Evolutionary conservation across 768 basidiomycete species (phyloP).

Genomic region (Gloeostereum incarnatum): DNA sequence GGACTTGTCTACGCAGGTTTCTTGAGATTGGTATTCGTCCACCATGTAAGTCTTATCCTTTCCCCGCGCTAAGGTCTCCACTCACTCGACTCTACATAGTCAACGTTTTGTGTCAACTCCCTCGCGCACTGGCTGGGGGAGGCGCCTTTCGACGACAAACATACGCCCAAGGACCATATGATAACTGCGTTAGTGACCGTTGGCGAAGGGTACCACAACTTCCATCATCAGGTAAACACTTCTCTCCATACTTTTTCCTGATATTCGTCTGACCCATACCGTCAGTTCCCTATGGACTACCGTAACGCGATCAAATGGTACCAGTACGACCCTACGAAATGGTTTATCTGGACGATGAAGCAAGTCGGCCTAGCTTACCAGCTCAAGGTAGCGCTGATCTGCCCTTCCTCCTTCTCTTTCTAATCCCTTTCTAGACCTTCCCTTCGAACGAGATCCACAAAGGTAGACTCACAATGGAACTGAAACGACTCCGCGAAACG

Average conservation of each 20-base stretch:
- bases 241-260: background rate
- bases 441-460: slow-evolving; percentile 47
- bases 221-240: slow-evolving; percentile 36
- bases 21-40: slow-evolving; percentile 36
- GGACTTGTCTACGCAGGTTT: slow-evolving; percentile 43
- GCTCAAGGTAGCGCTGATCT: slow-evolving; percentile 39
- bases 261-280: background rate
- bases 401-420: no score
- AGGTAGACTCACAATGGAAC: slow-evolving; percentile 36
- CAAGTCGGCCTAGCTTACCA: slow-evolving; percentile 59
- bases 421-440: slow-evolving; percentile 34
- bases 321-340: slow-evolving; percentile 88
- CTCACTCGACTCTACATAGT: slow-evolving; percentile 14
- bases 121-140: slow-evolving; percentile 51
- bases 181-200: slow-evolving; percentile 44
- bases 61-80: background rate
- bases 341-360: slow-evolving; percentile 69
- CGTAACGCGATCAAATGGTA: slow-evolving; percentile 93
- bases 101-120: slow-evolving; percentile 51
- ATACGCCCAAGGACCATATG: slow-evolving; percentile 39
- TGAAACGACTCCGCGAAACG: slow-evolving; percentile 75
- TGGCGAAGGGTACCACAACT: slow-evolving; percentile 86
- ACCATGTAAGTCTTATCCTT: slow-evolving; percentile 30
- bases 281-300: slow-evolving; percentile 95
- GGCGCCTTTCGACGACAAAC: slow-evolving; percentile 46